Conservation (phyloP, 495 filamentous ascomycete species). For the Trichoderma asperelloides region DNA sequence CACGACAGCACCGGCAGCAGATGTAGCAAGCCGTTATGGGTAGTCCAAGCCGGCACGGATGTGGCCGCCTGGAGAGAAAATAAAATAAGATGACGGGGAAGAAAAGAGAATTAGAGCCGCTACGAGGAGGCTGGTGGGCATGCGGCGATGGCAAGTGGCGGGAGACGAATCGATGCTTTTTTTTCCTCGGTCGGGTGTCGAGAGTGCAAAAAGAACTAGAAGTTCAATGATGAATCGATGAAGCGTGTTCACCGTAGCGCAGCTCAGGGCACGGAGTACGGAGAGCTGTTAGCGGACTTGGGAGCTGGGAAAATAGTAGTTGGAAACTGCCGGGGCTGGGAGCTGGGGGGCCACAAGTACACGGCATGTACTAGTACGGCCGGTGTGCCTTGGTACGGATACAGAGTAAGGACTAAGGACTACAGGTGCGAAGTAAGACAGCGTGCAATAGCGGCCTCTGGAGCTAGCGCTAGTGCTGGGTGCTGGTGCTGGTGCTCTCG, state of each 20-base stretch:
- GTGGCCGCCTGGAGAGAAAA: not conserved
- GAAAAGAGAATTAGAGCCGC: not conserved
- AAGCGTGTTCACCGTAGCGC: conserved; percentile 6
- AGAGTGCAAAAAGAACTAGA: not conserved
- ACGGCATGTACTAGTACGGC: not conserved
- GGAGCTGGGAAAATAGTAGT: not conserved
- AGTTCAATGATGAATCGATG: not conserved
- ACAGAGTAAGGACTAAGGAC: too few relatives aligned
- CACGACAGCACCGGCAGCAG: not conserved
- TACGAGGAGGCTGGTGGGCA: not conserved
- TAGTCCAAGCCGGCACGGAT: not conserved
- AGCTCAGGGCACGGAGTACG: conserved; percentile 3
- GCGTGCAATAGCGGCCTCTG: too few relatives aligned
- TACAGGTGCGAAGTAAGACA: too few relatives aligned
- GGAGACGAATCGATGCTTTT: not conserved
- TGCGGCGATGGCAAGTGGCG: not conserved
- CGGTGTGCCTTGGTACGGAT: too few relatives aligned
- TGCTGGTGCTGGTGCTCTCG: not conserved
- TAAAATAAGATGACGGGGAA: not conserved
- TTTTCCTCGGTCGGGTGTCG: not conserved
- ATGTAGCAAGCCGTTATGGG: not conserved
- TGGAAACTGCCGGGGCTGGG: conserved; percentile 5
- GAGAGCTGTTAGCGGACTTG: not conserved
- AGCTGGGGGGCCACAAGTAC: not conserved
- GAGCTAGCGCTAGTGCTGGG: not conserved